Percentiles rank a stretch among this genome's conserved stretches.
Evolutionary conservation across 129 eudicot genomes (phyloP).

Genomic region (Cynara cardunculus): DNA sequence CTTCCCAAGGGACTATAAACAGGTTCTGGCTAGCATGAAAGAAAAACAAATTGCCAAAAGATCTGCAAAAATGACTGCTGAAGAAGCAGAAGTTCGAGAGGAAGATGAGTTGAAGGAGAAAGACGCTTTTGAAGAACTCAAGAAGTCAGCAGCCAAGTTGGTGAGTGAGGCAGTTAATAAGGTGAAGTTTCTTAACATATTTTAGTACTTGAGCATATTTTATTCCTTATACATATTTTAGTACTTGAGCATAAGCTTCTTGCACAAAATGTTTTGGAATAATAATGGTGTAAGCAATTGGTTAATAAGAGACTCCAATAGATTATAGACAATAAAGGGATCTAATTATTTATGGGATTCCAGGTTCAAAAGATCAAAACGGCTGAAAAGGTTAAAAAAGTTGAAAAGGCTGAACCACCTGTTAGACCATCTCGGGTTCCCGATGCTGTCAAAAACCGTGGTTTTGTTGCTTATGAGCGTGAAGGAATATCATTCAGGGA

Average conservation of each 20-base stretch:
- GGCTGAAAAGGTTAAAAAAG: constrained; percentile 35
- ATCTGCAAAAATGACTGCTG: constrained; percentile 51
- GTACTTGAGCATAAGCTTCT: no score
- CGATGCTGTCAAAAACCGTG: constrained; percentile 82
- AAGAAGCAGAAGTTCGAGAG: constrained; percentile 66
- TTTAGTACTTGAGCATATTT: no score
- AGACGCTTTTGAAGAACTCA: constrained; percentile 94
- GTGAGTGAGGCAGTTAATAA: constrained; percentile 26
- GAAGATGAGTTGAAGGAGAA: constrained; percentile 70
- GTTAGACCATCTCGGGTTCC: constrained; percentile 61
- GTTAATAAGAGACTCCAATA: no score
- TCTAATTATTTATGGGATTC: neutral
- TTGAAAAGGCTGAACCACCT: constrained; percentile 35
- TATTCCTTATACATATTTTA: no score
- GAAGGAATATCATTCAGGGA: constrained; percentile 80
- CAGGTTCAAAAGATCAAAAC: neutral
- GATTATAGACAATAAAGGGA: neutral
- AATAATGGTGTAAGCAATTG: no score
- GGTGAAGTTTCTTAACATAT: constrained; percentile 23
- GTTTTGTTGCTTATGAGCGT: constrained; percentile 95
- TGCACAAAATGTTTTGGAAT: no score
- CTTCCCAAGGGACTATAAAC: constrained; percentile 90
- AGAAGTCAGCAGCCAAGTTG: constrained; percentile 62
- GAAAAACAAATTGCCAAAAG: constrained; percentile 24
- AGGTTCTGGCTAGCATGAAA: constrained; percentile 61